These are phyloP conservation scores for Coemansia sp. DNA, from an alignment of 192 early-diverging fungal species.

Conservation along the genomic window DNA sequence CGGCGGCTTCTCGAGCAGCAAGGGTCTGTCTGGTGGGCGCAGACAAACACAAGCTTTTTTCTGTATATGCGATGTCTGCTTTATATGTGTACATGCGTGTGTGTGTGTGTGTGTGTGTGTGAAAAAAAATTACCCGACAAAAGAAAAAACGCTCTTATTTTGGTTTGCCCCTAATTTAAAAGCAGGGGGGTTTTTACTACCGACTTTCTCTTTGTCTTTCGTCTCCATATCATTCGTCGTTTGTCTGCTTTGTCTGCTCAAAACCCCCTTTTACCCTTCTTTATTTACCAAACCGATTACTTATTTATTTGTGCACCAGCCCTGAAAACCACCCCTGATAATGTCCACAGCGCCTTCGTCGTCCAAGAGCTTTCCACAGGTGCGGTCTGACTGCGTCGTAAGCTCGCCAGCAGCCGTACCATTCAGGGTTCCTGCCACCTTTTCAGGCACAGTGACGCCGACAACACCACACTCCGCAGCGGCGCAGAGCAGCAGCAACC, in stretches of 20 bases:
- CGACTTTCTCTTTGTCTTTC: not conserved
- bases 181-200: not conserved
- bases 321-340: not conserved
- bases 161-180: not conserved
- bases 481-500: not conserved
- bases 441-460: conserved; percentile 4
- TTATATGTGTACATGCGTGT: no score
- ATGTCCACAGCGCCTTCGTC: conserved; percentile 5
- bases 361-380: conserved; percentile 5
- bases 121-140: not conserved
- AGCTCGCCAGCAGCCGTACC: conserved; percentile 44
- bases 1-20: no score
- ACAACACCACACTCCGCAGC: not conserved
- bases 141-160: no score
- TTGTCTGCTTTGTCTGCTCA: no score
- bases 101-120: not conserved
- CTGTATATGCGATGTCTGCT: not conserved
- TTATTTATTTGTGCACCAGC: not conserved
- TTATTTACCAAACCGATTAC: not conserved
- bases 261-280: not conserved
- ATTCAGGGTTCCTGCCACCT: conserved; percentile 11
- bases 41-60: not conserved
- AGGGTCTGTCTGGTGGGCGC: no score
- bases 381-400: conserved; percentile 44
- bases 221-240: not conserved